These are phyloP conservation scores for Xylaria digitata DNA, from an alignment of 2,329 filamentous ascomycete genomes.

Conservation along the genomic window DNA sequence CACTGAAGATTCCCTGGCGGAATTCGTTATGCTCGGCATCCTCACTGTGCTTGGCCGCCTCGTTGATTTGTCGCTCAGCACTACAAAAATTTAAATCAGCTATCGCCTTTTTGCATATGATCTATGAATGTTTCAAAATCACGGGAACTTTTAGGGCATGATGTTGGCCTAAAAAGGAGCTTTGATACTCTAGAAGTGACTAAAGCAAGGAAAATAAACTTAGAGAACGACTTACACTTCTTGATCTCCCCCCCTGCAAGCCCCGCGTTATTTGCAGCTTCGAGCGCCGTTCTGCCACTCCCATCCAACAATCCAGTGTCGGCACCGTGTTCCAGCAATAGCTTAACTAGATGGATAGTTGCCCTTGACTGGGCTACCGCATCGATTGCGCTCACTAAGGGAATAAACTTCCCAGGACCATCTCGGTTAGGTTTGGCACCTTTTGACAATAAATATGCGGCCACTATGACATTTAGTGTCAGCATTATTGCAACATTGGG, in stretches of 20 bases:
- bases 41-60: conserved; percentile 32
- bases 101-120: neutral
- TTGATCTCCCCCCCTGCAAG: conserved; percentile 40
- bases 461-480: conserved; percentile 39
- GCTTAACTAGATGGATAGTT: conserved; percentile 44
- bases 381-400: conserved; percentile 43
- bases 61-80: conserved; percentile 32
- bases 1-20: conserved; percentile 1
- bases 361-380: conserved; percentile 38
- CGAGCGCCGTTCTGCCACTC: conserved; percentile 39
- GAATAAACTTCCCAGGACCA: conserved; percentile 38
- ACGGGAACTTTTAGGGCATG: neutral
- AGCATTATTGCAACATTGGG: neutral
- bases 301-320: conserved; percentile 40
- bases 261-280: conserved; percentile 41
- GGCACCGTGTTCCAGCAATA: conserved; percentile 42
- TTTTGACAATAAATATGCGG: conserved; percentile 39
- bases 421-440: conserved; percentile 45
- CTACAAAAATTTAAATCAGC: neutral
- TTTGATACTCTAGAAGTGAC: neutral
- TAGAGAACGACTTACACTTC: neutral
- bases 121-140: neutral
- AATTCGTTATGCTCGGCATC: conserved; percentile 13
- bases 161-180: neutral
- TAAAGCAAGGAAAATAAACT: neutral